Conservation (phyloP, 78 protist genomes). For the Tieghemostelium lacteum region DNA sequence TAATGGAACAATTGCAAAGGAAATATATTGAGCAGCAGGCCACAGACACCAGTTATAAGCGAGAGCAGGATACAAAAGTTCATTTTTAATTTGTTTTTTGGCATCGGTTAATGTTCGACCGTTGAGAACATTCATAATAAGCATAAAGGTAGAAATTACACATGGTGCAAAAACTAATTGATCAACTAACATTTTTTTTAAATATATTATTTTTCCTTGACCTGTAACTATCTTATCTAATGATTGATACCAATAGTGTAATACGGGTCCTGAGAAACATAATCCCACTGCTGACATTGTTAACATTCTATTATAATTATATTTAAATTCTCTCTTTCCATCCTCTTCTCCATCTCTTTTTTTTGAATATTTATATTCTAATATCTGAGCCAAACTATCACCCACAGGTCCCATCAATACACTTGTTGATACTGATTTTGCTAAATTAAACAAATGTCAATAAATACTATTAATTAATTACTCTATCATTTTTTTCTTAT, state of each 20-base stretch:
- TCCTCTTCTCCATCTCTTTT: background rate
- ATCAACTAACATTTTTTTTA: slow-evolving; percentile 47
- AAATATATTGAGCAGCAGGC: slow-evolving; percentile 47
- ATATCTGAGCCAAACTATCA: slow-evolving; percentile 47
- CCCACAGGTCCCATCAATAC: slow-evolving; percentile 68
- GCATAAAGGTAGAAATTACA: slow-evolving; percentile 46
- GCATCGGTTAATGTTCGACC: background rate
- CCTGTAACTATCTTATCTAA: slow-evolving; percentile 24
- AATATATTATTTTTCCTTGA: background rate
- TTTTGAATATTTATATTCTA: background rate
- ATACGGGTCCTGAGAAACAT: slow-evolving; percentile 33
- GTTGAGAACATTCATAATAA: slow-evolving; percentile 14
- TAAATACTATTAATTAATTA: background rate
- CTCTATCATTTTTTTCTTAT: background rate
- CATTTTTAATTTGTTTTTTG: background rate
- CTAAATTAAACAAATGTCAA: background rate
- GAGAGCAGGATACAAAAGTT: slow-evolving; percentile 26
- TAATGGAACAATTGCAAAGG: slow-evolving; percentile 47
- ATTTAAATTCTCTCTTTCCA: slow-evolving; percentile 8
- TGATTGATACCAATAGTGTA: slow-evolving; percentile 59
- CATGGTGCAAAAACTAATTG: slow-evolving; percentile 56
- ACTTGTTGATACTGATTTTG: slow-evolving; percentile 56
- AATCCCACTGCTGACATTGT: slow-evolving; percentile 49
- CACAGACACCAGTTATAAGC: slow-evolving; percentile 40
- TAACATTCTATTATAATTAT: slow-evolving; percentile 10